Base-by-base conservation (phyloP, 2,329 filamentous ascomycete genomes). In the Hymenoscyphus scutula region DNA sequence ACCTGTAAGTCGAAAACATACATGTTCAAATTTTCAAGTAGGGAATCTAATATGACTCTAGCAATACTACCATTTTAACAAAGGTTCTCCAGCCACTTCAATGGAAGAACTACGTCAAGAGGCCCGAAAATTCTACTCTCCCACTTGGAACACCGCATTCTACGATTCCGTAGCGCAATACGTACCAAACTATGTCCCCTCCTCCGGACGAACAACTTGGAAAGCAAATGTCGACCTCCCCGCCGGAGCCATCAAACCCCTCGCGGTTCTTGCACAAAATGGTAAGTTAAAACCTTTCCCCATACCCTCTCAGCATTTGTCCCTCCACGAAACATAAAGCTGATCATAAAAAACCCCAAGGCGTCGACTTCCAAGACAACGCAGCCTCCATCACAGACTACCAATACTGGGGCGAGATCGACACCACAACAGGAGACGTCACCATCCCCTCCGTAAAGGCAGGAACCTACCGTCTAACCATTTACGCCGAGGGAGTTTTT, bases 61-160 rank as follows among this genome's bases (percentile, higher is more conserved):
- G 65, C 81, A 84, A 71, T 87, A 82, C 69, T 88, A 82, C 69
- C 78, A 87, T 69, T 89, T 88, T 76, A 89, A 88, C 72, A 80
- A 80, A 58, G 83, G 82, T 11, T 74, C 77, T 1, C 73, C 77
- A 0, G 78, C 78, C 7, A 76, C 78, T 1, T 73, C 77, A 4
- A 75, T 85, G 53, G 72, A 80, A 23, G 76, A 76, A 1, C 78
- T 86, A 2, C 78, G 82, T 25, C 74, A 76, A 11, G 86, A 89
- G 60, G 86, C 86, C 0, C 75, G 77, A 19, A 74, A 79, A 63
- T 80, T 80, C 63, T 82, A 81, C 8, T 75, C 78, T 41, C 79
- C 81, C 0, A 75, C 75, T 54, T 88, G 84, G 84, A 84, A 85
- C 57, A 74, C 77, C 4, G 79, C 80, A 3, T 89, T 89, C 72